Percentiles rank a stretch among this genome's conserved stretches.
Evolutionary conservation across 169 alveolate genomes (phyloP).

Genomic region (Eimeria necatrix): DNA sequence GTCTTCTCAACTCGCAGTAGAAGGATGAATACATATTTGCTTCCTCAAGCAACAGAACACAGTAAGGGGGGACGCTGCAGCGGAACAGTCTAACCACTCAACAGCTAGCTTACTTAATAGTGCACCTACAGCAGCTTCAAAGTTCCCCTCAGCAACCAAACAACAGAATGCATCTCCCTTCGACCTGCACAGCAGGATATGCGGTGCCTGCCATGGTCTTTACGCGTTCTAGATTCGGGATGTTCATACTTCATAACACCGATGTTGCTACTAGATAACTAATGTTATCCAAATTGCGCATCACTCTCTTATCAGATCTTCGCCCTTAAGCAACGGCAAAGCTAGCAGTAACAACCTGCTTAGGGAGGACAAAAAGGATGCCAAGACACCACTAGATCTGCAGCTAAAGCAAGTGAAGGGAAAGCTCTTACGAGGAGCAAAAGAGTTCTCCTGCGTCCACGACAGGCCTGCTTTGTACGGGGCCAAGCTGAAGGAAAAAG

Average conservation of each 20-base stretch:
- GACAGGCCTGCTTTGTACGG: conserved; percentile 47
- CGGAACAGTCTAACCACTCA: not conserved
- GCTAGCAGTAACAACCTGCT: no score
- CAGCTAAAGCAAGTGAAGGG: no score
- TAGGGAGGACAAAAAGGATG: no score
- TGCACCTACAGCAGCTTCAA: not conserved
- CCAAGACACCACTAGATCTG: no score
- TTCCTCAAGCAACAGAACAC: not conserved
- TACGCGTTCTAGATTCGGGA: no score
- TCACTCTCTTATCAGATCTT: no score
- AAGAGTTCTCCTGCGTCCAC: not conserved
- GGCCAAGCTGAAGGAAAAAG: conserved; percentile 18
- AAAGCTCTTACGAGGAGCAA: not conserved
- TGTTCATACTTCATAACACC: no score
- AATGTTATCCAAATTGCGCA: no score
- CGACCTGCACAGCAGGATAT: not conserved
- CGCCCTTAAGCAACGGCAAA: no score
- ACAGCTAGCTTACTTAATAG: not conserved
- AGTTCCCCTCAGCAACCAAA: not conserved
- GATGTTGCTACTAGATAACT: no score
- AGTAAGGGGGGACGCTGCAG: not conserved
- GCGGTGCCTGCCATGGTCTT: no score
- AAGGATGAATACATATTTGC: not conserved
- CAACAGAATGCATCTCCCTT: conserved; percentile 44
- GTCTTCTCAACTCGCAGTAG: not conserved